phyloP scores from a whole-genome alignment of 306 rosid species.

The Corylus avellana region DNA sequence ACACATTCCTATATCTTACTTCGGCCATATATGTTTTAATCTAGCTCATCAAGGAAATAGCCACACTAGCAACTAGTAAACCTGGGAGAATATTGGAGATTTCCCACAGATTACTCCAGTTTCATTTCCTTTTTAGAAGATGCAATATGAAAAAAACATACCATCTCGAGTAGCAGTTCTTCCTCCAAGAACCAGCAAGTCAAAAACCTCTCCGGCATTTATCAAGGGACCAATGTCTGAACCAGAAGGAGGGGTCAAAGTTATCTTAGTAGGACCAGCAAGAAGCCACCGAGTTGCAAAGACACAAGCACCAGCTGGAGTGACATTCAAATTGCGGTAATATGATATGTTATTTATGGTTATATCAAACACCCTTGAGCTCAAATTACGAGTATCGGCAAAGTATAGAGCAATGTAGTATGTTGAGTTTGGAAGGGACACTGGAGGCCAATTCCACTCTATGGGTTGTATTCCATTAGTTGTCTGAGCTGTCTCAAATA shows the following conservation, averaged over 20 bases:
- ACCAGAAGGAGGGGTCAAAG: constrained; percentile 55
- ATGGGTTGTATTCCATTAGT: constrained; percentile 40
- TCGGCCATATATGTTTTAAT: constrained; percentile 8
- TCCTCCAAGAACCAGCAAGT: constrained; percentile 59
- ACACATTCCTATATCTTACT: constrained; percentile 10
- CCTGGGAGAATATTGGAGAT: neutral
- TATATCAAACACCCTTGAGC: constrained; percentile 56
- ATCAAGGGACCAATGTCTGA: constrained; percentile 72
- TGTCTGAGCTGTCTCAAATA: constrained; percentile 62
- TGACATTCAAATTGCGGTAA: constrained; percentile 54
- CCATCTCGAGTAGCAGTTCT: constrained; percentile 81
- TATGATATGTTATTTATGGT: constrained; percentile 60
- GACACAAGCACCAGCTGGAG: constrained; percentile 63
- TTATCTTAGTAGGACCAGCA: constrained; percentile 58
- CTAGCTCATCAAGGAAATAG: neutral
- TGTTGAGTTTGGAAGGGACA: constrained; percentile 47
- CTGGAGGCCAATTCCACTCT: constrained; percentile 71
- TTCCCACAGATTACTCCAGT: neutral
- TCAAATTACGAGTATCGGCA: constrained; percentile 43
- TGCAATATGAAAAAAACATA: constrained; percentile 36
- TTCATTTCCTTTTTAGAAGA: neutral
- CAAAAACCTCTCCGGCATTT: constrained; percentile 80
- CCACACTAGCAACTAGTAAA: neutral
- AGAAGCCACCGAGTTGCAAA: constrained; percentile 87
- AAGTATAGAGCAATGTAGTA: constrained; percentile 84